phyloP scores from a whole-genome alignment of 257 asterid species.

The Scutellaria barbata region DNA sequence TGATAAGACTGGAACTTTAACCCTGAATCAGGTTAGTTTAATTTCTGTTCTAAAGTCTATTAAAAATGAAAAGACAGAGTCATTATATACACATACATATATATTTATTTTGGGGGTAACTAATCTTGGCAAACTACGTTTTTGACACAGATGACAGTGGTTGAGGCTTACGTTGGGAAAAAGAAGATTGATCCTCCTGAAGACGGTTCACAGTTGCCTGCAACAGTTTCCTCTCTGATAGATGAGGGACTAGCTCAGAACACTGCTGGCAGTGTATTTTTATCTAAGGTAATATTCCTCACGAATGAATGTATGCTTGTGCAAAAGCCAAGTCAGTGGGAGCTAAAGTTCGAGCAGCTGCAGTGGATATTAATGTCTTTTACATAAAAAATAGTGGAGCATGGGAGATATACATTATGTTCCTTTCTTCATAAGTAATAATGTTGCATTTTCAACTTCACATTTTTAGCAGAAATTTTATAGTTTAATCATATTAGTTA shows the following conservation, averaged over 20 bases:
- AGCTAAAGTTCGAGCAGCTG: background rate
- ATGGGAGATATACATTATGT: constrained; percentile 1
- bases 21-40: constrained; percentile 77
- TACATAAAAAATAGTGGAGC: constrained; percentile 8
- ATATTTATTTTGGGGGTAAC: constrained; percentile 1
- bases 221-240: constrained; percentile 64
- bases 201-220: constrained; percentile 66
- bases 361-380: constrained; percentile 13
- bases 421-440: constrained; percentile 27
- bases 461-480: background rate
- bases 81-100: background rate
- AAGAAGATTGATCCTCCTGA: constrained; percentile 66
- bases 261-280: constrained; percentile 85
- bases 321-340: constrained; percentile 10
- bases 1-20: constrained; percentile 95
- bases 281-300: constrained; percentile 63
- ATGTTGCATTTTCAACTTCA: constrained; percentile 25
- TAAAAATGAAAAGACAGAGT: constrained; percentile 22
- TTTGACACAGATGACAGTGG: constrained; percentile 79
- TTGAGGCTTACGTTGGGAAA: constrained; percentile 80
- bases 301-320: background rate
- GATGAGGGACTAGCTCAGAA: constrained; percentile 91
- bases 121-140: constrained; percentile 28
- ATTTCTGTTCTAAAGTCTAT: constrained; percentile 30
- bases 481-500: no score